Evolutionary conservation across 2,329 filamentous ascomycete genomes (phyloP).

Genomic region (Neopestalotiopsis sp.): DNA sequence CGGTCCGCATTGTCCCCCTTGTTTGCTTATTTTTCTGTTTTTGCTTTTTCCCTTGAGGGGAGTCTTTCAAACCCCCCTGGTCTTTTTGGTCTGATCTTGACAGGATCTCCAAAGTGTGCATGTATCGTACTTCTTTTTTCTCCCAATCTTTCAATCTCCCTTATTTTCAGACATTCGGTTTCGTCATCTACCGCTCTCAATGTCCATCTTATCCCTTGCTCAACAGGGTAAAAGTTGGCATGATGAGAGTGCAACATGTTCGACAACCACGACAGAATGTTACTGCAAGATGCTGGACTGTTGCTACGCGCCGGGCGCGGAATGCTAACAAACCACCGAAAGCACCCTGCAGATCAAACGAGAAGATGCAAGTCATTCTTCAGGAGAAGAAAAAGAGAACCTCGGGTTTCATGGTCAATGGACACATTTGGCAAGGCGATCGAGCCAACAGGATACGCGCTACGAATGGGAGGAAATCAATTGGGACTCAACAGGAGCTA

Average conservation of each 20-base stretch:
- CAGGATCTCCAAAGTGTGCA: conserved; percentile 1
- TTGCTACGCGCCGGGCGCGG: not conserved
- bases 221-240: too few species aligned
- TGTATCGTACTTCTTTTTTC: not conserved
- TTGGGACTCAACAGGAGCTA: not conserved
- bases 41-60: not conserved
- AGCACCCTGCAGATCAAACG: not conserved
- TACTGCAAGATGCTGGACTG: not conserved
- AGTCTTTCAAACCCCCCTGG: not conserved
- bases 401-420: not conserved
- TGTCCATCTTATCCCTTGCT: too few species aligned
- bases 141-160: too few species aligned
- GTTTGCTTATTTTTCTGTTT: not conserved
- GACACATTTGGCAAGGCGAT: not conserved
- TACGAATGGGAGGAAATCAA: not conserved
- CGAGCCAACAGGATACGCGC: not conserved
- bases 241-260: not conserved
- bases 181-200: not conserved
- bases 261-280: not conserved
- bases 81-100: conserved; percentile 3
- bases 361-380: not conserved
- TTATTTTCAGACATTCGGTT: not conserved
- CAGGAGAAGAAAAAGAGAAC: not conserved
- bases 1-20: conserved; percentile 8
- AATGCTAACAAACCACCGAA: not conserved